Evolutionary conservation across 78 protist genomes (phyloP).

Genomic region (Goniomonas avonlea): DNA sequence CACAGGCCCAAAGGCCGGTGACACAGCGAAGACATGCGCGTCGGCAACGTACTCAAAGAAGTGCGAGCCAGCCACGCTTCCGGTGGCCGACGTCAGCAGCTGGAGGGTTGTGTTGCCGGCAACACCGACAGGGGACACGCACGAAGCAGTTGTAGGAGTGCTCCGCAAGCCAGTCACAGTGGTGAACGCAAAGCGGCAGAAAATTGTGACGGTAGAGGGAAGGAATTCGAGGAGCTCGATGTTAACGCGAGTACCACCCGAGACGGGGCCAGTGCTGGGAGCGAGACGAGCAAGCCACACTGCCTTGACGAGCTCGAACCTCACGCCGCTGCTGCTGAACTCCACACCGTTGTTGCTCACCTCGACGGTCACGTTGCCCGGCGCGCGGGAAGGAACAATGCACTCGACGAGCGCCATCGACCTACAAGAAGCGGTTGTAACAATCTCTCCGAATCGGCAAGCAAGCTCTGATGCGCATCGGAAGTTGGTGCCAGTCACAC

Average conservation of each 20-base stretch:
- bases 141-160: not conserved
- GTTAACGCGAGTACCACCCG: not conserved
- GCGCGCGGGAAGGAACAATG: too few species aligned
- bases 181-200: not conserved
- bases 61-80: not conserved
- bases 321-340: not conserved
- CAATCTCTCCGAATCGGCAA: too few species aligned
- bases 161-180: not conserved
- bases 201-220: not conserved
- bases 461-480: too few species aligned
- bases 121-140: not conserved
- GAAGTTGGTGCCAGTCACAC: too few species aligned
- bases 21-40: not conserved
- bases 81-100: too few species aligned
- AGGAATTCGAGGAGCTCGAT: not conserved
- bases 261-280: not conserved
- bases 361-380: not conserved
- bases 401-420: too few species aligned
- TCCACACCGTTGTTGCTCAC: not conserved
- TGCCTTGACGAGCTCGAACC: not conserved
- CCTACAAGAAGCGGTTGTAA: too few species aligned
- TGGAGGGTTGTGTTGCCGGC: too few species aligned
- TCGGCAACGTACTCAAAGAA: not conserved
- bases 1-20: not conserved
- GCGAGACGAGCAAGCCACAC: too few species aligned